Evolutionary conservation across 371 early-diverging fungal species (phyloP), one percentile per base, ranked within the genome.

Genomic region (Lichtheimia ornata): DNA sequence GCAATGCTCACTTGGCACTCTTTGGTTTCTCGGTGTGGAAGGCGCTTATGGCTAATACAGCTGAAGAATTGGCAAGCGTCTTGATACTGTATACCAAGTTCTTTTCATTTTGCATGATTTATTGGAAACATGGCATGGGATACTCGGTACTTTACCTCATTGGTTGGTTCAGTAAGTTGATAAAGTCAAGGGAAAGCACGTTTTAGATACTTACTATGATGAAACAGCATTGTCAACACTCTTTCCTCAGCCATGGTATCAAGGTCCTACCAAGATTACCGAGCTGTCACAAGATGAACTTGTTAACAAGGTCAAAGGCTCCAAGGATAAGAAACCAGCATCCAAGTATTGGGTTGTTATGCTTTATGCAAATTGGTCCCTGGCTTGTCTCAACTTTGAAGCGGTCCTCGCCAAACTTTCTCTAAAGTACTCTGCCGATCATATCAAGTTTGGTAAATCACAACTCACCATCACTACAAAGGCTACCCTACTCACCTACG

Each of bases 231-330:
- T 86, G 30, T 86, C 83, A 15, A 72, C 79, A 17, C 51, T 80
- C 2, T 71, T 83, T 28, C 84, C 84, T 40, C 86, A 84, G 40
- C 86, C 86, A 14, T 73, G 84, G 64, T 86, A 86, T 55, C 81
- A 72, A 30, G 86, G 86, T 1, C 81, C 86, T 7, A 79, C 79
- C 22, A 74, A 78, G 25, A 74, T 81, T 53, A 54, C 55, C 40
- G 82, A 81, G 53, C 56, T 81, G 0, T 74, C 56, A 30, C 72
- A 69, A 56, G 47, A 47, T 1, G 47, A 47, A 5, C 6, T 22
- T 14, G 1, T 2, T 1, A 35, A 55, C 3, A 64, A 62, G 5
- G 70, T 73, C 56, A 53, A 35, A 24, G 42, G 67, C 55, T 15
- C 56, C n/a, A 50, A 50, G 17, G 45, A 61, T 7, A 41, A 50